Percentiles rank a stretch among this genome's conserved stretches.
These are phyloP conservation scores for Colletotrichum echinochloae DNA, from an alignment of 2,329 filamentous ascomycete species.

Conservation along the genomic window DNA sequence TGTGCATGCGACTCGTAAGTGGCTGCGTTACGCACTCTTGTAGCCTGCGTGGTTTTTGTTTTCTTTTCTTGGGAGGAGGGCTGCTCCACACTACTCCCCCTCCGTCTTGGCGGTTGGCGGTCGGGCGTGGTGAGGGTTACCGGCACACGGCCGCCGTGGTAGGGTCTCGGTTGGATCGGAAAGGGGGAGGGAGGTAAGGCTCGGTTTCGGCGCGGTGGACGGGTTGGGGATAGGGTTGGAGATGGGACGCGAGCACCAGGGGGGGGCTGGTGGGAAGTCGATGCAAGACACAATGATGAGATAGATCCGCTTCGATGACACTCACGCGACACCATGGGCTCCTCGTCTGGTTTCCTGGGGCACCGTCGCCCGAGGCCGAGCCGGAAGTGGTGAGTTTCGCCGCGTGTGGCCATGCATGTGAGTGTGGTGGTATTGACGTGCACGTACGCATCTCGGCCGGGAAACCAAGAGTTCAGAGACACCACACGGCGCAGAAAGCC, in stretches of 20 bases:
- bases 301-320: conserved; percentile 21
- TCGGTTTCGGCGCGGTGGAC: conserved; percentile 1
- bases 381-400: conserved; percentile 8
- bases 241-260: neutral
- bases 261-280: neutral
- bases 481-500: neutral
- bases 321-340: too few species aligned
- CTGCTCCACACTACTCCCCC: neutral
- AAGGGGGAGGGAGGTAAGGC: neutral
- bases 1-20: conserved; percentile 4
- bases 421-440: neutral
- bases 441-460: neutral
- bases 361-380: conserved; percentile 29
- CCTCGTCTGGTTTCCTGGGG: neutral
- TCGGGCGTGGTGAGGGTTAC: neutral
- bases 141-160: neutral
- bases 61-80: too few species aligned
- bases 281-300: neutral
- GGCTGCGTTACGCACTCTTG: conserved; percentile 2
- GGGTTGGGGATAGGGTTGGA: neutral
- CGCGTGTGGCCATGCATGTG: neutral
- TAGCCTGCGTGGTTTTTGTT: neutral
- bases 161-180: neutral
- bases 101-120: neutral
- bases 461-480: neutral